Evolutionary conservation across 768 basidiomycete genomes (phyloP), one percentile per base, ranked within the genome.

Genomic region (Leccinum sublutescens): DNA sequence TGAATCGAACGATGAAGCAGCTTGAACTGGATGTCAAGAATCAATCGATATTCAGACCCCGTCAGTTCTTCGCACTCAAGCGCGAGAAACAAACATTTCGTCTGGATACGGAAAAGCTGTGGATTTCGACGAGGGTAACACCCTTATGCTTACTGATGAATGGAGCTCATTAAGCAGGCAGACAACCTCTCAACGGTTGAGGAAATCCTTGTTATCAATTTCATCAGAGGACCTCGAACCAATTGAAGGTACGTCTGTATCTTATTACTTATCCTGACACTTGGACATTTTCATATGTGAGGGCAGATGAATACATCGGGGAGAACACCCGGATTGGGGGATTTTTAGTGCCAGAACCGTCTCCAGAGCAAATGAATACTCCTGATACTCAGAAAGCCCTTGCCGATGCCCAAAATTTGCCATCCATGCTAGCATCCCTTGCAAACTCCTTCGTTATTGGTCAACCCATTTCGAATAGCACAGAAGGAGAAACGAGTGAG

Each of bases 181-280:
- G 54, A 19, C 56, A 6, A 63, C 56, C 6, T 63, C 61, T n/a
- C 51, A 58, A 3, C 36, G 15, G 4, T 50, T 58, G 21, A 58
- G 48, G 23, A 63, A 56, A 36, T 3, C 9, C 0, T 31, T 58
- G 3, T 5, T 63, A 15, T 63, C 60, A 0, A 38, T 40, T 0
- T 23, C 23, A 17, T 12, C 45, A 2, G 25, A 17, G 1, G 9
- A 63, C 3, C 2, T 63, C 10, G 38, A 23, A 15, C 31, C 36
- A 15, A 51, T 55, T 11, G 50, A 52, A 50, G 15, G 60, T 61
- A 54, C 4, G 29, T 29, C 0, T 27, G 25, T 7, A 8, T 27
- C 25, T 27, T 27, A 27, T 4, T 27, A 27, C 25, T 27, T 27
- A 27, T 5, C 25, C 1, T 27, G 25, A 27, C 25, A 11, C 2